These are phyloP conservation scores for Neohortaea acidophila DNA, from an alignment of 495 filamentous ascomycete genomes.

Conservation along the genomic window DNA sequence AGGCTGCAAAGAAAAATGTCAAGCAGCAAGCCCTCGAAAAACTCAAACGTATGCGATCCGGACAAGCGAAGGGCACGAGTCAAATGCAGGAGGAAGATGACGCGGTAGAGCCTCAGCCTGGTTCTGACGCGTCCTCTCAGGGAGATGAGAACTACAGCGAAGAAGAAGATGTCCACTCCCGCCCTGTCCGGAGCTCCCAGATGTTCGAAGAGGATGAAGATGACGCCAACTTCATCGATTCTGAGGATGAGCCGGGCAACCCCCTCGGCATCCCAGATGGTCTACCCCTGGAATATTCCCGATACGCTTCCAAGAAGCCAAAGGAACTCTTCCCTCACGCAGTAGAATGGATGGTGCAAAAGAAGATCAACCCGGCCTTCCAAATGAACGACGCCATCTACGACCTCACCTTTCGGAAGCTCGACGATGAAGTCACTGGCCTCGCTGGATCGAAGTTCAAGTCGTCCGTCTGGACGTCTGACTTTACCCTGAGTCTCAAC, in stretches of 20 bases:
- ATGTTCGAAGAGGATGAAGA: slow-evolving; percentile 38
- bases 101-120: slow-evolving; percentile 8
- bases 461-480: slow-evolving; percentile 55
- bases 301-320: slow-evolving; percentile 47
- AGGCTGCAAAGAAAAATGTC: slow-evolving; percentile 9
- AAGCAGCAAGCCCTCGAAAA: slow-evolving; percentile 21
- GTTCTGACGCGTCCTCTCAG: slow-evolving; percentile 2
- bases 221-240: slow-evolving; percentile 51
- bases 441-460: slow-evolving; percentile 55
- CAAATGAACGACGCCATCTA: slow-evolving; percentile 49
- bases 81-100: slow-evolving; percentile 14
- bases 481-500: slow-evolving; percentile 50
- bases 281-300: slow-evolving; percentile 54
- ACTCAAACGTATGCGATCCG: slow-evolving; percentile 21
- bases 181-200: slow-evolving; percentile 11
- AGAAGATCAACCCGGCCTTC: slow-evolving; percentile 63
- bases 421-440: slow-evolving; percentile 55
- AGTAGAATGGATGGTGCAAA: slow-evolving; percentile 70
- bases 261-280: slow-evolving; percentile 46
- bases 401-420: slow-evolving; percentile 52
- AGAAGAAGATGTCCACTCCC: background rate
- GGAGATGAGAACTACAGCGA: too few species aligned
- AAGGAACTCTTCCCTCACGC: slow-evolving; percentile 66
- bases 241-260: slow-evolving; percentile 45
- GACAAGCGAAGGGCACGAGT: slow-evolving; percentile 13